Conservation (phyloP, 352 stramenopile species). For the Pythium rhizo-oryzae region DNA sequence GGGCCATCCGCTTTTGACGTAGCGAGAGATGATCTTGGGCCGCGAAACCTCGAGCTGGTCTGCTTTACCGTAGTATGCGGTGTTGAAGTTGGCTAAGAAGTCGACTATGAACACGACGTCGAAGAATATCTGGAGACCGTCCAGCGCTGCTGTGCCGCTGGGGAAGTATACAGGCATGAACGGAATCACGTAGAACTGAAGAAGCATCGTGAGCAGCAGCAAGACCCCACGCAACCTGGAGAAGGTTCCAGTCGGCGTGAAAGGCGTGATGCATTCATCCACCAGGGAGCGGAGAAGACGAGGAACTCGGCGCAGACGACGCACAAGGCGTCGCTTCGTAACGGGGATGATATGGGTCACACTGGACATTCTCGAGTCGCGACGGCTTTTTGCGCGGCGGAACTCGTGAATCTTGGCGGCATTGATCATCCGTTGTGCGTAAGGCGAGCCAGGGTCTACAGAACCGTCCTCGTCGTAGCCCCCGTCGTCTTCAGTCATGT, state of each 20-base stretch:
- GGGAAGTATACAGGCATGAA: conserved; percentile 28
- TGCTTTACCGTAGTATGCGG: conserved; percentile 21
- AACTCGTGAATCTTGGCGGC: conserved; percentile 32
- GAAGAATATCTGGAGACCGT: conserved; percentile 19
- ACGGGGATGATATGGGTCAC: conserved; percentile 23
- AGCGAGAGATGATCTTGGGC: conserved; percentile 19
- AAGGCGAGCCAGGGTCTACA: conserved; percentile 3
- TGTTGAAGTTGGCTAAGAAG: conserved; percentile 29
- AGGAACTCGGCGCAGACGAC: conserved; percentile 1
- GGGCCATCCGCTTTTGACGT: conserved; percentile 19
- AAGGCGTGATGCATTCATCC: conserved; percentile 16
- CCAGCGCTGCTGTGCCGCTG: background rate
- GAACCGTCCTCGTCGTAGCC: background rate
- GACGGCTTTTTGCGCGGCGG: conserved; percentile 19
- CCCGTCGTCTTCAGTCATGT: conserved; percentile 16
- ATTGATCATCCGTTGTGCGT: conserved; percentile 29
- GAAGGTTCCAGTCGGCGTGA: conserved; percentile 19
- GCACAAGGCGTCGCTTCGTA: conserved; percentile 5
- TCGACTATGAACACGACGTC: conserved; percentile 26
- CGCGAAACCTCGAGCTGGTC: conserved; percentile 25
- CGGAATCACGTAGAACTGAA: conserved; percentile 27
- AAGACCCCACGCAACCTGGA: conserved; percentile 15
- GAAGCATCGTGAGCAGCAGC: conserved; percentile 17
- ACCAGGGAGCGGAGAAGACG: background rate
- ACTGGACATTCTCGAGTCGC: conserved; percentile 14